A percentile compares a stretch with the other conserved stretches of the same genome.
phyloP scores from a whole-genome alignment of 1,284 basidiomycete species.

The Neolentinus lepideus region DNA sequence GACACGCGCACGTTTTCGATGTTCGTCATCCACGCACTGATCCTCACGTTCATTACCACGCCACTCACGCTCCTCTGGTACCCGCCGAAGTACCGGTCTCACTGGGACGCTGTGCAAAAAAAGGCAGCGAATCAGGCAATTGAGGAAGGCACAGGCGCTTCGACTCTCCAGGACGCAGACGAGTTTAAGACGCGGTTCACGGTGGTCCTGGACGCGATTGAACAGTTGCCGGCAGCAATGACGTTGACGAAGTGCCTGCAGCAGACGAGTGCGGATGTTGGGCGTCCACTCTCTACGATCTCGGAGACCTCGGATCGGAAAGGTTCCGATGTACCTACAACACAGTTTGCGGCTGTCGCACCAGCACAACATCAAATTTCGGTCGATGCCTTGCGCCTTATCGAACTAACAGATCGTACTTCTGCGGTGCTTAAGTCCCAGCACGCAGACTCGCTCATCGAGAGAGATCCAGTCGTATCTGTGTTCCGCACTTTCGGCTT shows the following conservation, averaged over 20 bases:
- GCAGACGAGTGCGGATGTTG: conserved; percentile 12
- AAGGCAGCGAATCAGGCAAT: conserved; percentile 6
- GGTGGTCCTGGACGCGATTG: conserved; percentile 80
- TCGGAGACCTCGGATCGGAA: conserved; percentile 14
- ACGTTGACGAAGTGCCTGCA: conserved; percentile 56
- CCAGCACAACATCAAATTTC: neutral
- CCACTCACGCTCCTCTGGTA: conserved; percentile 71
- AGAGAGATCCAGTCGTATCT: conserved; percentile 74
- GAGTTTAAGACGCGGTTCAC: conserved; percentile 56
- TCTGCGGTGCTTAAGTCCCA: conserved; percentile 82
- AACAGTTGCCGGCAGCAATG: conserved; percentile 74
- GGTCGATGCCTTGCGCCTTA: conserved; percentile 57
- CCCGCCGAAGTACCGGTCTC: conserved; percentile 57
- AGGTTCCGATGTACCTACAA: conserved; percentile 2
- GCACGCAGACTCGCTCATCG: conserved; percentile 60
- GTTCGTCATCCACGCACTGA: conserved; percentile 85
- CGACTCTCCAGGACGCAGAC: conserved; percentile 21
- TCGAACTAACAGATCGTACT: conserved; percentile 84
- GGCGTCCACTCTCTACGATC: conserved; percentile 4
- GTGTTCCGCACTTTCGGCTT: conserved; percentile 80
- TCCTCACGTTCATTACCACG: conserved; percentile 64
- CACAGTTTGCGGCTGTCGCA: too few relatives aligned
- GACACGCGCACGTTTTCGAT: conserved; percentile 72
- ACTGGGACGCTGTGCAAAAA: neutral
- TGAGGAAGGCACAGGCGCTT: conserved; percentile 7